These are phyloP conservation scores for Rhododendron kiyosumense DNA, from an alignment of 148 eudicot genomes.

Conservation along the genomic window DNA sequence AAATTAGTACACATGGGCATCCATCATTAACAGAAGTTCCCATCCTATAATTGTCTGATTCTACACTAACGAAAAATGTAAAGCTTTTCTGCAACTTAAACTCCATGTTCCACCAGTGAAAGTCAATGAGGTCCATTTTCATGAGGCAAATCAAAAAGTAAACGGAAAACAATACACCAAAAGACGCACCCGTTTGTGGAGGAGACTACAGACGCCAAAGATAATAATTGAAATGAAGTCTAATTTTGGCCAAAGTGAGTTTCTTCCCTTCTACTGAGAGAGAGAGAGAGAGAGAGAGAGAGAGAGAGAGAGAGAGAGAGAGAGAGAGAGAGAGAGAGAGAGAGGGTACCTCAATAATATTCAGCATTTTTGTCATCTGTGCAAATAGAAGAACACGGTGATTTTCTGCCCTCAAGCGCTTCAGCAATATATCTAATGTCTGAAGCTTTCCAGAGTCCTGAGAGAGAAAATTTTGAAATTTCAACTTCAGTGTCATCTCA, in stretches of 20 bases:
- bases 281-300: too few relatives aligned
- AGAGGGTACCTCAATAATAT: constrained; percentile 83
- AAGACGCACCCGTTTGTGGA: background rate
- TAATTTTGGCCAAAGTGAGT: background rate
- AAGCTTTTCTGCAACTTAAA: background rate
- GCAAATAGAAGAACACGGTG: constrained; percentile 97
- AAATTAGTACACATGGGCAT: background rate
- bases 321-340: background rate
- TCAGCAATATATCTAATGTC: constrained; percentile 87
- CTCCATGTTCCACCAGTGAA: background rate
- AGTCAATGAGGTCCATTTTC: background rate
- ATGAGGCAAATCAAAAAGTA: background rate
- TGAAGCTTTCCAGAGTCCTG: constrained; percentile 99
- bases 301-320: too few relatives aligned
- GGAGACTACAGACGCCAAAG: background rate
- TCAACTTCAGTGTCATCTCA: constrained; percentile 9
- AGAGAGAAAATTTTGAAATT: constrained; percentile 14
- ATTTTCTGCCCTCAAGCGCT: constrained; percentile 89
- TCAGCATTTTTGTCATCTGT: constrained; percentile 97
- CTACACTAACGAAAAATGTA: background rate
- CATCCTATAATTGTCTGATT: background rate
- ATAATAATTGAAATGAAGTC: background rate
- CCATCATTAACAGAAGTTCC: background rate
- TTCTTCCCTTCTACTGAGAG: background rate
- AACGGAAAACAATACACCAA: background rate